Evolutionary conservation across 2,329 filamentous ascomycete genomes (phyloP), one percentile per base, ranked within the genome.

Genomic region (Colletotrichum destructivum): DNA sequence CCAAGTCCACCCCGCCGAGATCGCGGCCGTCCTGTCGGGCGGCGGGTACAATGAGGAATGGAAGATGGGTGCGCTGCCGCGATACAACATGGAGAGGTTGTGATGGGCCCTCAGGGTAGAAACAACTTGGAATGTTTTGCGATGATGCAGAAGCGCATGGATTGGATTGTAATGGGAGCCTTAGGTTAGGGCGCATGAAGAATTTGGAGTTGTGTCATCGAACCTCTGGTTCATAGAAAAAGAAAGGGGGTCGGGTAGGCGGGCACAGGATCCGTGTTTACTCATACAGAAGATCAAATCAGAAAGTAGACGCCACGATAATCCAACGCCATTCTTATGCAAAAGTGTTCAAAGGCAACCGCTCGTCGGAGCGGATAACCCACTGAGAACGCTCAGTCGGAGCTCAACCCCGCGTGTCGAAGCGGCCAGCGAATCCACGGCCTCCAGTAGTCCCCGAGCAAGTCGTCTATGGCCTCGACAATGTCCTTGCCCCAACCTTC

Each of bases 381-480:
- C 7, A 31, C 31, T 31, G 31, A 31, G 31, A 8, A 5, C 31
- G 1, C 31, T 18, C 31, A 46, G 15, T 46, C 18, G 2, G 51
- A 46, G 2, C 26, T 42, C 7, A 59, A 44, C 21, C 59, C 57
- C 1, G 63, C 66, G 1, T n/a, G 15, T 31, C 54, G 26, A n/a
- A 74, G 46, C 1, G 69, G 69, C 74, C 72, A 75, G 8, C 42
- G 31, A 1, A 74, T 63, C 69, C 69, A 74, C 0, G 65, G 55
- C 51, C 66, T 68, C 74, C 75, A 77, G 35, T 75, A 77, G 4
- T 42, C 42, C 8, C 75, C 75, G 6, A 76, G 57, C 8, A 75
- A n/a, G 15, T 77, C 73, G 15, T 71, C 69, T 2, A 74, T 66
- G 0, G 73, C 72, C 6, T 74, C 59, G 16, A 77, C 65, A 16